Evolutionary conservation across 1,284 basidiomycete genomes (phyloP).

Genomic region (Meripilus lineatus): DNA sequence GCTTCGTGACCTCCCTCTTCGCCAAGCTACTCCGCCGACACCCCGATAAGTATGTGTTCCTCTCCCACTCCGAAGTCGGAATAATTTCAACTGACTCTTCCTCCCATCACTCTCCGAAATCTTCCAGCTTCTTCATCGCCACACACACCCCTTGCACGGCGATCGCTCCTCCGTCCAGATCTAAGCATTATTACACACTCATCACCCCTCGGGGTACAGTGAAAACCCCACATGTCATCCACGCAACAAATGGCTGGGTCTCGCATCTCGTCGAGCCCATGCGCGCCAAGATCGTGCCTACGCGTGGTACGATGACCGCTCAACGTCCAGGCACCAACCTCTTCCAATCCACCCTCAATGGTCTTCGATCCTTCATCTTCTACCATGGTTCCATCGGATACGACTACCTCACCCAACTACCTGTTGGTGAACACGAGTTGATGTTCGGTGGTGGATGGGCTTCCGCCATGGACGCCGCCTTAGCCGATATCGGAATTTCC

Average conservation of each 20-base stretch:
- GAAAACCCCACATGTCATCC: conserved; percentile 56
- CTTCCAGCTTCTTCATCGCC: conserved; percentile 33
- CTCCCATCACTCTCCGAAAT: neutral
- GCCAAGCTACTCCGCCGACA: conserved; percentile 32
- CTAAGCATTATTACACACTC: conserved; percentile 31
- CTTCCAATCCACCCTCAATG: conserved; percentile 22
- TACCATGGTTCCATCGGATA: conserved; percentile 44
- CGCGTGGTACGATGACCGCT: conserved; percentile 63
- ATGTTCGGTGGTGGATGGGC: conserved; percentile 57
- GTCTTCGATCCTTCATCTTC: conserved; percentile 52
- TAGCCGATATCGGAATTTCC: conserved; percentile 36
- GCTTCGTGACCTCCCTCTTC: conserved; percentile 39
- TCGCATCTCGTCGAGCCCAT: conserved; percentile 54
- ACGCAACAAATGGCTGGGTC: conserved; percentile 77
- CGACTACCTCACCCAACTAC: conserved; percentile 74
- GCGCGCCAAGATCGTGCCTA: conserved; percentile 45
- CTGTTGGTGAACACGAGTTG: conserved; percentile 43
- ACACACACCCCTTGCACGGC: conserved; percentile 37
- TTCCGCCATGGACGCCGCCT: conserved; percentile 27
- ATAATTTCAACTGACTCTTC: neutral
- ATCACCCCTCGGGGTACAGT: conserved; percentile 53
- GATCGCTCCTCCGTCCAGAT: conserved; percentile 24
- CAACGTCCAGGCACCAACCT: conserved; percentile 45
- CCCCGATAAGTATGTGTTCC: conserved; percentile 16
- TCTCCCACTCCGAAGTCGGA: neutral